Conservation (phyloP, 78 protist genomes). For the Isochrysis galbana region DNA sequence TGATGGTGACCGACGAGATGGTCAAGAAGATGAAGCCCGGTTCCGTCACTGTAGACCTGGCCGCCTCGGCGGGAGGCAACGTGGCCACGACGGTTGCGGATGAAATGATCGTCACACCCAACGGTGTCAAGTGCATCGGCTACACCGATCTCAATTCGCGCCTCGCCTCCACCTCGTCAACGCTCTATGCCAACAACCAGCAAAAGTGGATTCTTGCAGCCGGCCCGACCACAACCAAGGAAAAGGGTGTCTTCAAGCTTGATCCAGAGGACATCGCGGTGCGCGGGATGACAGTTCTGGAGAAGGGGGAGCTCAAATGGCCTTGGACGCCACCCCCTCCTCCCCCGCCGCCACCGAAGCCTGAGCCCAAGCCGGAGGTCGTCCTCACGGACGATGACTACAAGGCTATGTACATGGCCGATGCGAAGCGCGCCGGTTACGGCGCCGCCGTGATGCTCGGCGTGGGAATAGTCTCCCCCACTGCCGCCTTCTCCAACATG, state of each 20-base stretch:
- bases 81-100: constrained; percentile 25
- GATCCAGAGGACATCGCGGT: constrained; percentile 80
- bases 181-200: constrained; percentile 57
- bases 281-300: constrained; percentile 52
- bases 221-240: neutral
- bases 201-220: neutral
- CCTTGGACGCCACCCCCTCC: constrained; percentile 50
- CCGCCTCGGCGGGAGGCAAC: constrained; percentile 97
- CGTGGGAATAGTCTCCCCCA: constrained; percentile 1
- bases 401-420: neutral
- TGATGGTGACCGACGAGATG: constrained; percentile 79
- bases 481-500: constrained; percentile 34
- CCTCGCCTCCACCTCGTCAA: constrained; percentile 71
- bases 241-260: constrained; percentile 6
- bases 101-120: neutral
- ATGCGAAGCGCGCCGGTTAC: neutral
- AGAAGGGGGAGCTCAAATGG: constrained; percentile 43
- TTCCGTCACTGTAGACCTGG: constrained; percentile 95
- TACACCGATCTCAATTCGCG: constrained; percentile 92
- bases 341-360: constrained; percentile 35
- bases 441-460: constrained; percentile 25
- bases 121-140: constrained; percentile 69
- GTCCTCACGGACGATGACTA: neutral
- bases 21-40: constrained; percentile 78
- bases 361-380: neutral